These are phyloP conservation scores for Hyaloscypha bicolor DNA, from an alignment of 495 filamentous ascomycete genomes.

Conservation along the genomic window DNA sequence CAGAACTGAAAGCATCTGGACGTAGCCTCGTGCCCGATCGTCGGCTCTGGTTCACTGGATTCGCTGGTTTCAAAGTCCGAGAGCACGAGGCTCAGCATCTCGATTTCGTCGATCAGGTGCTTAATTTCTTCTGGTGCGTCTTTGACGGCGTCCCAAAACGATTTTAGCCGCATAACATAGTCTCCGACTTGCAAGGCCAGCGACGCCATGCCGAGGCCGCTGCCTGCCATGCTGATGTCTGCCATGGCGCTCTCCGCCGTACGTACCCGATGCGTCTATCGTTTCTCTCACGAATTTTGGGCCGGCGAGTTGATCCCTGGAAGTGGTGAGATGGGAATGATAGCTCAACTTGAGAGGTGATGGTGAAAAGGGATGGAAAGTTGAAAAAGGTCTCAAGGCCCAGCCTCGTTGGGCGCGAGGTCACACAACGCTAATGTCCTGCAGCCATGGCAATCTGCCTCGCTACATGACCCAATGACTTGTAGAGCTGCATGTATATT, in stretches of 20 bases:
- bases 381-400: neutral
- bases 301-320: neutral
- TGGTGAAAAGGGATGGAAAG: neutral
- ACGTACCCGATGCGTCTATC: neutral
- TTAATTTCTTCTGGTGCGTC: conserved; percentile 8
- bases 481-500: too few relatives aligned
- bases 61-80: neutral
- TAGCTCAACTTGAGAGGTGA: neutral
- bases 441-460: neutral
- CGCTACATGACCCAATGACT: neutral
- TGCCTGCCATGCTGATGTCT: neutral
- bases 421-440: neutral
- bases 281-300: neutral
- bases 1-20: neutral
- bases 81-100: neutral
- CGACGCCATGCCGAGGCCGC: neutral
- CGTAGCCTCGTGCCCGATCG: neutral
- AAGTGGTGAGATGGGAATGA: neutral
- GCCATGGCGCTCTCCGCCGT: neutral
- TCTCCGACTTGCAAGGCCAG: conserved; percentile 1
- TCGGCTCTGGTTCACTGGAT: neutral
- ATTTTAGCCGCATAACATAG: neutral
- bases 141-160: conserved; percentile 2
- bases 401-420: neutral
- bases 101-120: conserved; percentile 6